Evolutionary conservation across 2,329 filamentous ascomycete species (phyloP).

Genomic region (Cladophialophora carrionii): DNA sequence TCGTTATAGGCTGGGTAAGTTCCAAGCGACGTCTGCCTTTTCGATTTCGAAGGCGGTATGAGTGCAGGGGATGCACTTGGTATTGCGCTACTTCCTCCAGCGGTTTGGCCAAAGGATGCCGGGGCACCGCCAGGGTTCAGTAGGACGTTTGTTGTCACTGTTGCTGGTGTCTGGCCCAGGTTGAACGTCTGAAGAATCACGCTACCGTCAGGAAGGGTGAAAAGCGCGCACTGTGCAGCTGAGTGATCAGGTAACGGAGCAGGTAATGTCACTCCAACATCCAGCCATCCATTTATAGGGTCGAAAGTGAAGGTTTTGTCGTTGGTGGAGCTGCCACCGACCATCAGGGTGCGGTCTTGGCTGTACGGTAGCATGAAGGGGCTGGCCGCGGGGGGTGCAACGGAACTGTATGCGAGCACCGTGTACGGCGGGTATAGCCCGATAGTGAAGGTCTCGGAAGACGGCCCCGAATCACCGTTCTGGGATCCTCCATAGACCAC

Average conservation of each 20-base stretch:
- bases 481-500: slow-evolving; percentile 79
- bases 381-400: slow-evolving; percentile 64
- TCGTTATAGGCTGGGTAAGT: slow-evolving; percentile 80
- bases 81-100: slow-evolving; percentile 51
- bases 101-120: slow-evolving; percentile 53
- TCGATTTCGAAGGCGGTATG: slow-evolving; percentile 46
- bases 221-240: slow-evolving; percentile 64
- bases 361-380: slow-evolving; percentile 79
- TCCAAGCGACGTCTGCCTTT: slow-evolving; percentile 60
- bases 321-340: slow-evolving; percentile 72
- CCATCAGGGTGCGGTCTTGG: slow-evolving; percentile 68
- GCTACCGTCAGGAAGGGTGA: slow-evolving; percentile 74
- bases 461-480: slow-evolving; percentile 60
- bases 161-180: slow-evolving; percentile 72
- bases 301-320: slow-evolving; percentile 74
- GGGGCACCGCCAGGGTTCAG: slow-evolving; percentile 61
- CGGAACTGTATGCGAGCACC: slow-evolving; percentile 62
- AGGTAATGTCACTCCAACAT: slow-evolving; percentile 67
- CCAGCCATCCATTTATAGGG: slow-evolving; percentile 64
- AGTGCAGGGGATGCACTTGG: slow-evolving; percentile 38
- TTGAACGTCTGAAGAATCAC: slow-evolving; percentile 80
- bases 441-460: slow-evolving; percentile 76
- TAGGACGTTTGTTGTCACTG: slow-evolving; percentile 70
- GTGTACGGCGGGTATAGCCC: slow-evolving; percentile 66
- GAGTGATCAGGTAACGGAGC: slow-evolving; percentile 63